Evolutionary conservation across 78 protist species (phyloP), one percentile per base, ranked within the genome.

Genomic region (Dictyostelium intermedium): DNA sequence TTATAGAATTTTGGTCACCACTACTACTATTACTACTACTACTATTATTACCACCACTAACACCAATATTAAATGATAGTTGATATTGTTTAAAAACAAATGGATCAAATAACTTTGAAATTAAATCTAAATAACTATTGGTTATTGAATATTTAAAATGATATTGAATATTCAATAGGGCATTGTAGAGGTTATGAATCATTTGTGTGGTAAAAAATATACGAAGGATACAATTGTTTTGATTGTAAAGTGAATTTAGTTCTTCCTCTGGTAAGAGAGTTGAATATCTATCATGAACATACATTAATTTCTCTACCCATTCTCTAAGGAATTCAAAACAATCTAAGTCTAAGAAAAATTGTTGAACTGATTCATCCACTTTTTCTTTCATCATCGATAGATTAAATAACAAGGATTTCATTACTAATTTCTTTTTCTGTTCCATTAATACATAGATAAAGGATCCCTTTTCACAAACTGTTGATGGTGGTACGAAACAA

Each of bases 221-320:
- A 13, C 79, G 34, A 14, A 72, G n/a, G 0, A 34, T 72, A 34
- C 79, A 72, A 34, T 20, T 34, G 5, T 72, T 72, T 34, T 32
- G 23, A 34, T 72, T 30, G 7, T 72, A 72, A 4, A 72, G n/a
- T 72, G 79, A 72, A 6, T 27, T 16, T 72, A 72, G 34, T 32
- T 72, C 79, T 72, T 72, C 79, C 14, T 72, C 79, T 32, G 79
- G 79, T 72, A 72, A 34, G 2, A 72, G 39, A 13, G 79, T 72
- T 72, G 79, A 72, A 34, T 72, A 72, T 72, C 79, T 72, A 72
- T 72, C 79, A 34, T 72, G 79, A 72, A 72, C 43, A 72, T 72
- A 72, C 23, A 34, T 72, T 72, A 72, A 72, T 5, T 72, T 72
- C 20, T 72, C 79, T 14, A 30, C 3, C 79, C 79, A 72, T 34